A percentile compares a stretch with the other conserved stretches of the same genome.
These are phyloP conservation scores for Populus hybrid DNA, from an alignment of 441 rosid genomes.

Conservation along the genomic window DNA sequence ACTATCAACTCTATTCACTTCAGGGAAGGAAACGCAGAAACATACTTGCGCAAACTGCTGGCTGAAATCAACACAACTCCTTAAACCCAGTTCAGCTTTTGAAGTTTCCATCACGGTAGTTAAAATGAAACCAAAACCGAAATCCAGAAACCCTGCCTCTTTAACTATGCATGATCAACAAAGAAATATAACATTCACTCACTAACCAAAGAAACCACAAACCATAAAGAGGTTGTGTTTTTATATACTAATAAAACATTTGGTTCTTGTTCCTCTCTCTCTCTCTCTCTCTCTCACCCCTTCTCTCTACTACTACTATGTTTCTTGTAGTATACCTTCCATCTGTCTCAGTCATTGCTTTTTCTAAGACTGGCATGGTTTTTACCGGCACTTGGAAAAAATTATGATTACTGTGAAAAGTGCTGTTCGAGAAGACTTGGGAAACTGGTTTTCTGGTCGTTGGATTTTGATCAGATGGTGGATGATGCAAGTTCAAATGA, in stretches of 20 bases:
- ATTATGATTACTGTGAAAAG: conserved; percentile 18
- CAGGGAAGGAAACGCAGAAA: conserved; percentile 25
- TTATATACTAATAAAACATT: conserved; percentile 21
- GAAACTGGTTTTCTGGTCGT: conserved; percentile 32
- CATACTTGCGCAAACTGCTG: conserved; percentile 38
- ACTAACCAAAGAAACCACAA: conserved; percentile 45
- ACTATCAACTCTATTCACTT: conserved; percentile 20
- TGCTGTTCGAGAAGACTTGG: conserved; percentile 35
- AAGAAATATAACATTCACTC: background rate
- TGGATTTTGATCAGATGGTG: conserved; percentile 61
- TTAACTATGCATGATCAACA: conserved; percentile 13
- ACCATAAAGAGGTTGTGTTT: conserved; percentile 26
- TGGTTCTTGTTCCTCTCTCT: conserved; percentile 6
- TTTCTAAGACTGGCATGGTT: conserved; percentile 36
- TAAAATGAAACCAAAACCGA: conserved; percentile 18
- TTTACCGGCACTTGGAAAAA: conserved; percentile 15
- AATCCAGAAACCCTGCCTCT: conserved; percentile 24
- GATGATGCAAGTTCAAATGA: conserved; percentile 39
- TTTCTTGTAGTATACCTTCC: conserved; percentile 31
- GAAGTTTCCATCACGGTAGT: conserved; percentile 32
- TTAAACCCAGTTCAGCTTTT: conserved; percentile 45
- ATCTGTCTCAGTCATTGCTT: conserved; percentile 41
- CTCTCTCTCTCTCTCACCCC: conserved; percentile 1
- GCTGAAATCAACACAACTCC: conserved; percentile 36
- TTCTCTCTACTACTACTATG: background rate